Conservation (phyloP, 768 basidiomycete genomes). For the Imleria badia region DNA sequence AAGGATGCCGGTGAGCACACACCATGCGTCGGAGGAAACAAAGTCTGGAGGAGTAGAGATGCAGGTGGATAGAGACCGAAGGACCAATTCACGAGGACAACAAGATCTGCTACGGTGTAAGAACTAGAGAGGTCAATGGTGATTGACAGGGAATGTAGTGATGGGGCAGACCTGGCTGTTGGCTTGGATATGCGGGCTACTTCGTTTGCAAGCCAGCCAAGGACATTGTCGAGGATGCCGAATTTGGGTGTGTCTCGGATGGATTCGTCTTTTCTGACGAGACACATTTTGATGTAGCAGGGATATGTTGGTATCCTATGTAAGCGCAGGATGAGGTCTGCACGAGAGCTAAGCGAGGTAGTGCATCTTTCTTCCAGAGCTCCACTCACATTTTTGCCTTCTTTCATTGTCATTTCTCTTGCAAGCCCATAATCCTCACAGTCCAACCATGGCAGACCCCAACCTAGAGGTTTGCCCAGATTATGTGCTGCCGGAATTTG, state of each 20-base stretch:
- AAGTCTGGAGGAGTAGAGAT: constrained; percentile 46
- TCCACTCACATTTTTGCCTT: too few relatives aligned
- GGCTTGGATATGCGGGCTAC: constrained; percentile 56
- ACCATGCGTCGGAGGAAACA: constrained; percentile 48
- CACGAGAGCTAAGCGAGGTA: too few relatives aligned
- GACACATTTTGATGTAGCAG: too few relatives aligned
- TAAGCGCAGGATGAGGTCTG: too few relatives aligned
- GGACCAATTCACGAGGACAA: constrained; percentile 72
- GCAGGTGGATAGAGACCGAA: constrained; percentile 60
- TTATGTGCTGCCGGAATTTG: background rate
- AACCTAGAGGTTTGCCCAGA: background rate
- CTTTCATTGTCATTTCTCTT: too few relatives aligned
- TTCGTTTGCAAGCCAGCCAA: constrained; percentile 78
- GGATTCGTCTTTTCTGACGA: too few relatives aligned
- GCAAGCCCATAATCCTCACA: too few relatives aligned
- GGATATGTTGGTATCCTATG: too few relatives aligned
- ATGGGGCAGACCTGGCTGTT: constrained; percentile 52
- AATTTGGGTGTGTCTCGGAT: too few relatives aligned
- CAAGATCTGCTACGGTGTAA: constrained; percentile 58
- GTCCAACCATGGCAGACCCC: background rate
- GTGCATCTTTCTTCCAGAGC: too few relatives aligned
- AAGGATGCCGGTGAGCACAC: constrained; percentile 51
- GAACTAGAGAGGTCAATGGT: constrained; percentile 35
- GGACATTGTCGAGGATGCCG: too few relatives aligned
- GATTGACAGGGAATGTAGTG: background rate